Conservation (phyloP, 192 early-diverging fungal species). For the Coemansia sp. region DNA sequence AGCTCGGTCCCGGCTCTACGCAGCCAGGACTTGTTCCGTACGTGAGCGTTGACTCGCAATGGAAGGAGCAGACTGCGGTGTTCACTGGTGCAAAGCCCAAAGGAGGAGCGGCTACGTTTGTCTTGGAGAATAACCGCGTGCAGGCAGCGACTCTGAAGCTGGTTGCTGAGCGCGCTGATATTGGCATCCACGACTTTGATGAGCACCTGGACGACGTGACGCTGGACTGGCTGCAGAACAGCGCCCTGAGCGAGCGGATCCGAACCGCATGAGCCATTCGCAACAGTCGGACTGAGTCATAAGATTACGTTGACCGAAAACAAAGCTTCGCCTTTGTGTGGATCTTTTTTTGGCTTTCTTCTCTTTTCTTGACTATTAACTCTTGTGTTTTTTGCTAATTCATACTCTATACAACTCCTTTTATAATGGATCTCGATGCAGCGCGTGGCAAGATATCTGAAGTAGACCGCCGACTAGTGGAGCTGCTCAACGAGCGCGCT, state of each 20-base stretch:
- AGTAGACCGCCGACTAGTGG: constrained; percentile 71
- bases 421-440: constrained; percentile 55
- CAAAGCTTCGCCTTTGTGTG: not conserved
- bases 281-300: not conserved
- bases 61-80: constrained; percentile 39
- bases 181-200: constrained; percentile 52
- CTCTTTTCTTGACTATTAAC: not conserved
- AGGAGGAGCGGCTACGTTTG: constrained; percentile 19
- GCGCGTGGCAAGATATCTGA: constrained; percentile 69
- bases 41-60: constrained; percentile 28
- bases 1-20: constrained; percentile 20
- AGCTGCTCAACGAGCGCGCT: constrained; percentile 80
- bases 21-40: constrained; percentile 28
- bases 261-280: constrained; percentile 19
- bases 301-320: not conserved
- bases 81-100: constrained; percentile 24
- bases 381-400: not conserved
- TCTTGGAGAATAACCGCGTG: constrained; percentile 48
- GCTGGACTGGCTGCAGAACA: constrained; percentile 53
- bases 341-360: not conserved
- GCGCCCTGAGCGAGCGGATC: constrained; percentile 35
- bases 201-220: constrained; percentile 50
- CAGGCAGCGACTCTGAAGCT: constrained; percentile 34
- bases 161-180: constrained; percentile 37
- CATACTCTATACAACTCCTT: not conserved